Evolutionary conservation across 106 monocot genomes (phyloP).

Genomic region (Ottelia alismoides): DNA sequence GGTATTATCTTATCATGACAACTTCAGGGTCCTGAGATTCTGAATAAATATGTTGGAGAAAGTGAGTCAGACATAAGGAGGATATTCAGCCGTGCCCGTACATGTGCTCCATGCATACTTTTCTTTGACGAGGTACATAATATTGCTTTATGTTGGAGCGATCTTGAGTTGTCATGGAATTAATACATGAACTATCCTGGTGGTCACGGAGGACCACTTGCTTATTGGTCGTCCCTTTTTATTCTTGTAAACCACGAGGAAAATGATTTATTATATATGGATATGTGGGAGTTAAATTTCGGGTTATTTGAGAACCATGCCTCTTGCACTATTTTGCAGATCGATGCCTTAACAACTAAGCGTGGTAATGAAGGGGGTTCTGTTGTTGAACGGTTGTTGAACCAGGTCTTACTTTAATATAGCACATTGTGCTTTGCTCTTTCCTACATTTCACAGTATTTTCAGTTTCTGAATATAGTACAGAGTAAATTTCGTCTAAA

Average conservation of each 20-base stretch:
- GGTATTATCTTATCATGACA: background rate
- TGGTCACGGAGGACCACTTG: background rate
- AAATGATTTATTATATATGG: background rate
- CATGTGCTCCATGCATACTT: conserved; percentile 84
- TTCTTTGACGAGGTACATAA: conserved; percentile 92
- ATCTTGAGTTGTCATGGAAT: background rate
- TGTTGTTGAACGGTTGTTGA: conserved; percentile 67
- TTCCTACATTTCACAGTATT: background rate
- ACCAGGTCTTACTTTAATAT: conserved; percentile 39
- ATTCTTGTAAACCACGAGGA: background rate
- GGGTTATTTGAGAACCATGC: background rate
- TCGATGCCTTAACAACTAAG: conserved; percentile 84
- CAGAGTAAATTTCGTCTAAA: background rate
- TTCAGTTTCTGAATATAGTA: background rate
- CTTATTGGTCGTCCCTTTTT: background rate
- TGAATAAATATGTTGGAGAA: conserved; percentile 96
- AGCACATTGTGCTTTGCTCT: background rate
- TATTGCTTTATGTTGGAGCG: background rate
- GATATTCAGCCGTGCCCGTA: conserved; percentile 81
- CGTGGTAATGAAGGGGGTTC: conserved; percentile 75
- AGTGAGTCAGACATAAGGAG: conserved; percentile 80
- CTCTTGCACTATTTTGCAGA: conserved; percentile 20
- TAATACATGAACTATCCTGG: background rate
- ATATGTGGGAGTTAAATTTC: background rate
- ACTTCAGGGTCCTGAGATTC: conserved; percentile 72